Base-by-base conservation (phyloP, 306 rosid species). In the Comarum palustre region DNA sequence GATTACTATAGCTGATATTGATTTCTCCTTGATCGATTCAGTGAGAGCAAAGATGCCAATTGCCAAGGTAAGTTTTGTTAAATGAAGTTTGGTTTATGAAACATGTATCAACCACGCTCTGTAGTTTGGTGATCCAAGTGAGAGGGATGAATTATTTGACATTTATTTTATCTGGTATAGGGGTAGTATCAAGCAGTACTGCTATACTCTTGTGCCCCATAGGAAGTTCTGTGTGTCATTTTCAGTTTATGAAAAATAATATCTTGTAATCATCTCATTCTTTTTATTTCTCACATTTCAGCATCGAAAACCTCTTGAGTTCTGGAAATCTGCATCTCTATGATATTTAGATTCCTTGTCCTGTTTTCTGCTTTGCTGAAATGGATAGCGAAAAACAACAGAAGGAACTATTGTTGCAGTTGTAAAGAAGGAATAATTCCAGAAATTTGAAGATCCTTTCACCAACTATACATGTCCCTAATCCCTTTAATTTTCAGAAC, bases 21-120 rank as follows among this genome's bases (percentile, higher is more conserved):
- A 94, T 79, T 83, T 91, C 74, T 80, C 96, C 25, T 74, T 82
- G 72, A 81, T 91, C 69, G 88, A 89, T 73, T 86, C 96, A 34
- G 87, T 89, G 73, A 89, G 97, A 74, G 79, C 84, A 82, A 94
- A 85, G 82, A 88, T 94, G 92, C 97, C 99, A 75, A 83, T 94
- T 75, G 84, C 90, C 24, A 72, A 82, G 95, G 99, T 88, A 87
- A 79, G 55, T 68, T 65, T 12, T 41, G 25, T 13, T 11, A 8
- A 63, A 14, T 52, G 69, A 47, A 76, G 45, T 27, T 48, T 47
- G 41, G 43, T 48, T 57, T 24, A 46, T 15, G n/a, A 38, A 36
- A 55, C 29, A 71, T 52, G 65, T 55, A 13, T 58, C 64, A 13
- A 55, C 22, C 15, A 55, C 1, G 20, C 42, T 8, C 45, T 41